These are phyloP conservation scores for Rhodotorula sp. DNA, from an alignment of 1,284 basidiomycete genomes.

Conservation along the genomic window DNA sequence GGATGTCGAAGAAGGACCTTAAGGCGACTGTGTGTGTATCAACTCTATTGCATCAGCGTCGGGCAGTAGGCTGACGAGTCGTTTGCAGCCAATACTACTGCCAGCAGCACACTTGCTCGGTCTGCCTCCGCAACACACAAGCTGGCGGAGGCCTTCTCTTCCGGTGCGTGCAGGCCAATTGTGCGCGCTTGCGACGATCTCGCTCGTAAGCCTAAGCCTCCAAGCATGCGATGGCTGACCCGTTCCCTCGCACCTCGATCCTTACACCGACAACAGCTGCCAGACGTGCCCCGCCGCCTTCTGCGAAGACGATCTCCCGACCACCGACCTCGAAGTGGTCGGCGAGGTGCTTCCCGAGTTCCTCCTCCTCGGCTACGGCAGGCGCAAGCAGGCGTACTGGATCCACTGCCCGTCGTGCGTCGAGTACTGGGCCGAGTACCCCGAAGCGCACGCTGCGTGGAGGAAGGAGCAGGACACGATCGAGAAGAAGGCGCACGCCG, in stretches of 20 bases:
- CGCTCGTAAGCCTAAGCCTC: no score
- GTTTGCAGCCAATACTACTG: slow-evolving; percentile 46
- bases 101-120: slow-evolving; percentile 56
- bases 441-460: background rate
- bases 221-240: no score
- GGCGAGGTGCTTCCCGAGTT: slow-evolving; percentile 61
- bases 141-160: slow-evolving; percentile 51
- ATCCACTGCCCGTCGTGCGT: slow-evolving; percentile 14
- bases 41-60: no score
- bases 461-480: slow-evolving; percentile 3
- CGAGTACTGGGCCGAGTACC: slow-evolving; percentile 16
- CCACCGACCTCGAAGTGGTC: slow-evolving; percentile 55
- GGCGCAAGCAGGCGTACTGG: slow-evolving; percentile 19
- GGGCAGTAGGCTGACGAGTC: background rate
- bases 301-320: slow-evolving; percentile 60
- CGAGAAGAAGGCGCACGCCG: slow-evolving; percentile 1
- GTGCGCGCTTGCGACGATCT: background rate
- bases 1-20: slow-evolving; percentile 4
- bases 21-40: slow-evolving; percentile 2
- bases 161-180: slow-evolving; percentile 14
- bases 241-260: no score
- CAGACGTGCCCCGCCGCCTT: slow-evolving; percentile 50
- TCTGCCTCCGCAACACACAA: slow-evolving; percentile 52
- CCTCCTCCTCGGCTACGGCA: slow-evolving; percentile 19
- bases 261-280: background rate